Conservation (phyloP, 495 filamentous ascomycete genomes). For the Penicillium flavigenum region DNA sequence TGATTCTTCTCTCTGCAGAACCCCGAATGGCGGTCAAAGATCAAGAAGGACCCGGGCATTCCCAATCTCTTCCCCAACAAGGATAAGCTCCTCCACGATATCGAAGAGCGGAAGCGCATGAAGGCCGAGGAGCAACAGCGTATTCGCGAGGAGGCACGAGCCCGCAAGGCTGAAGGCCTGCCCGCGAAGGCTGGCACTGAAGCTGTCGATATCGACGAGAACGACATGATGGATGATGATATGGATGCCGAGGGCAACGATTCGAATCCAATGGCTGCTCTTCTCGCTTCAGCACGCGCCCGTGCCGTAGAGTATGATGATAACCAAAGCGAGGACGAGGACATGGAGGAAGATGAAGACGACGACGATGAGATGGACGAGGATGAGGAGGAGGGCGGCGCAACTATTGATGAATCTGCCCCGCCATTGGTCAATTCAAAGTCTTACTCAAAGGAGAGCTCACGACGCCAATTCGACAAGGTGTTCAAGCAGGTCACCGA, state of each 20-base stretch:
- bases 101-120: slow-evolving; percentile 78
- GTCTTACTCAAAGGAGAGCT: slow-evolving; percentile 60
- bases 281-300: slow-evolving; percentile 86
- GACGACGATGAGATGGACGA: slow-evolving; percentile 47
- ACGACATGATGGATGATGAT: slow-evolving; percentile 53
- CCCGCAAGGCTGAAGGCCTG: slow-evolving; percentile 50
- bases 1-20: slow-evolving; percentile 52
- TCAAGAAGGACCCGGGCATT: slow-evolving; percentile 97
- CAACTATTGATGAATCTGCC: slow-evolving; percentile 22
- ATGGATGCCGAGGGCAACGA: slow-evolving; percentile 57
- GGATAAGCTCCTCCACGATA: slow-evolving; percentile 88
- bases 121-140: slow-evolving; percentile 77
- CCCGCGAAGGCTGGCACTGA: slow-evolving; percentile 33
- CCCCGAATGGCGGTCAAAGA: slow-evolving; percentile 86
- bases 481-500: slow-evolving; percentile 94
- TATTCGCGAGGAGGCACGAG: slow-evolving; percentile 69
- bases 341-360: slow-evolving; percentile 58
- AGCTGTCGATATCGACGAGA: slow-evolving; percentile 47
- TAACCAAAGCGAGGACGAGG: slow-evolving; percentile 58
- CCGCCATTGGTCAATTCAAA: slow-evolving; percentile 35
- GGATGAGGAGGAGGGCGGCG: slow-evolving; percentile 43
- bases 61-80: slow-evolving; percentile 98
- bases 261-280: slow-evolving; percentile 86
- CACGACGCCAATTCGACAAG: slow-evolving; percentile 86
- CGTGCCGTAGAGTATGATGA: slow-evolving; percentile 77